Evolutionary conservation across 1,139 yeast species (phyloP), one percentile per base, ranked within the genome.

Genomic region (Meyerozyma elateridarum): DNA sequence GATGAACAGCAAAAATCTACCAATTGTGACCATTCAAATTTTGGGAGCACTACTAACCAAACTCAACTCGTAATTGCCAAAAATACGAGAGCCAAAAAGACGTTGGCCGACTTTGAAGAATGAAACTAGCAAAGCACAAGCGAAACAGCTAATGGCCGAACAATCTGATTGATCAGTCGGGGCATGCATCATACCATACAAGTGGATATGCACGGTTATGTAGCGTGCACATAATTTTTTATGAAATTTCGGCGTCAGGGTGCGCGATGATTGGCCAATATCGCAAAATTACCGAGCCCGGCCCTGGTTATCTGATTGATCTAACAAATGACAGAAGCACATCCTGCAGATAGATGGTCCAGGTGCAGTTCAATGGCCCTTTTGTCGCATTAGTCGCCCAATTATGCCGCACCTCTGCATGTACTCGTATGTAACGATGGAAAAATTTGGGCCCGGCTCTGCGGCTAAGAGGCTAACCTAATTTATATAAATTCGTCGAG

Each of bases 401-500:
- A 24, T 15, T 15, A 11, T 11, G 17, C n/a, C 13, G 8, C n/a
- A n/a, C n/a, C n/a, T n/a, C n/a, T n/a, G n/a, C n/a, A n/a, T n/a
- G n/a, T n/a, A 6, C 15, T 24, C 27, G 27, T 24, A 24, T 15
- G 15, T 12, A 18, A 20, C 21, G 30, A 30, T 37, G 18, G n/a
- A 24, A 24, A 24, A 24, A 8, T 14, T 24, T 15, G 4, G 17
- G 12, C 18, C 11, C 15, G 6, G 3, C 6, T 7, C 9, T 15
- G 27, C 27, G 18, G 27, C 14, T 24, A 18, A 7, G 17, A 11
- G 3, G 12, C 11, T 6, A 9, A 8, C 6, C 6, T 13, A n/a
- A 13, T 13, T 24, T 13, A 38, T 39, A 30, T 39, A 41, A 31
- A 21, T 15, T 19, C 16, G 20, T 31, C 36, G n/a, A 31, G 15